Conservation (phyloP, 345 rosid species). For the Bruguiera gymnorhiza region DNA sequence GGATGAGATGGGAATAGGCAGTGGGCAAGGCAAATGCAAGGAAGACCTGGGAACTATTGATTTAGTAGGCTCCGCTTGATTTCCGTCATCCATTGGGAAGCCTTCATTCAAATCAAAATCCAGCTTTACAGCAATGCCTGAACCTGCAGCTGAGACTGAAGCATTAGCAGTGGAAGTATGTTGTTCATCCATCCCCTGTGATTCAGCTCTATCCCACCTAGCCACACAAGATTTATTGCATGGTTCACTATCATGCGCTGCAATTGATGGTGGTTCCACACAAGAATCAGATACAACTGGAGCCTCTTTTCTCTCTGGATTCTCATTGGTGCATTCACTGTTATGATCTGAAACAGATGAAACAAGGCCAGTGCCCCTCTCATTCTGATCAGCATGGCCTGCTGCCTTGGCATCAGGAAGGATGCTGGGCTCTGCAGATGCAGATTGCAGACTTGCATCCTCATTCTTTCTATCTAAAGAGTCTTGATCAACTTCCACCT, state of each 20-base stretch:
- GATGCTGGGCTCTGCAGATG: conserved; percentile 26
- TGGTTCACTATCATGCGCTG: background rate
- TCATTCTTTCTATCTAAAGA: background rate
- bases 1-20: conserved; percentile 45
- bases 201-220: conserved; percentile 37
- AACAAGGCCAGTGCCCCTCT: conserved; percentile 5
- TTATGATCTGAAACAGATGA: conserved; percentile 26
- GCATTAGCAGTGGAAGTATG: conserved; percentile 25
- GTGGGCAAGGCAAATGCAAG: conserved; percentile 36
- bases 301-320: conserved; percentile 5
- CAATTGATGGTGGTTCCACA: background rate
- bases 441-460: background rate
- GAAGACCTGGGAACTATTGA: conserved; percentile 34
- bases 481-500: background rate
- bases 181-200: conserved; percentile 29
- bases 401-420: no score
- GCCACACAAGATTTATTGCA: no score
- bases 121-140: conserved; percentile 53
- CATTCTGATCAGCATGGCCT: no score
- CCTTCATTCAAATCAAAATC: conserved; percentile 90
- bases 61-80: conserved; percentile 38
- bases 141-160: conserved; percentile 25
- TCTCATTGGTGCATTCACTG: conserved; percentile 32
- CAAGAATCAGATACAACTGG: background rate
- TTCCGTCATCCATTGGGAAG: conserved; percentile 54